phyloP scores from a whole-genome alignment of 2,329 filamentous ascomycete genomes.

The Sporothrix inflata region DNA sequence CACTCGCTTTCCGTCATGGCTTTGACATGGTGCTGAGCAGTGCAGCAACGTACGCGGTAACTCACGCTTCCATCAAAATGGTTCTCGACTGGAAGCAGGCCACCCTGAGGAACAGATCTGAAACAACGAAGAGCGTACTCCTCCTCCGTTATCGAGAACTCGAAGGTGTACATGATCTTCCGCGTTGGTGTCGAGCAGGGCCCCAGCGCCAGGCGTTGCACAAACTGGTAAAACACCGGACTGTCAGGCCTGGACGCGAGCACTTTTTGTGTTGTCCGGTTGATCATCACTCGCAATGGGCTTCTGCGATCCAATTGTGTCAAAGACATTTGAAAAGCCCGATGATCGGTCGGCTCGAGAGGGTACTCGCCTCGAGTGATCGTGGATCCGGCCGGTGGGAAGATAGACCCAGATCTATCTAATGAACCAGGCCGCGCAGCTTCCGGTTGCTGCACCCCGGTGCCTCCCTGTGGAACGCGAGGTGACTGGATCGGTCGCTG shows the following conservation, averaged over 20 bases:
- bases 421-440: neutral
- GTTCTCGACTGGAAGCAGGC: slow-evolving; percentile 44
- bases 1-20: slow-evolving; percentile 56
- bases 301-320: slow-evolving; percentile 55
- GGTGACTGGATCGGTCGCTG: no score
- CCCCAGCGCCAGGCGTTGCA: slow-evolving; percentile 54
- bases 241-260: slow-evolving; percentile 10
- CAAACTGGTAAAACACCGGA: slow-evolving; percentile 59
- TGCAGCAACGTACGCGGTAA: slow-evolving; percentile 71
- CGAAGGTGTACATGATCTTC: slow-evolving; percentile 47
- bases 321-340: slow-evolving; percentile 49
- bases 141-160: slow-evolving; percentile 50
- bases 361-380: slow-evolving; percentile 46
- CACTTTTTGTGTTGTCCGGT: slow-evolving; percentile 3
- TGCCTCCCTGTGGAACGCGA: neutral
- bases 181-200: slow-evolving; percentile 48
- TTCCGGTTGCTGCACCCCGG: neutral
- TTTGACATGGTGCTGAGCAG: slow-evolving; percentile 31
- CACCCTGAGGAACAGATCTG: slow-evolving; percentile 37
- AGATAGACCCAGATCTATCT: slow-evolving; percentile 1
- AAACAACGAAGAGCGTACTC: slow-evolving; percentile 44
- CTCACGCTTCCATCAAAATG: slow-evolving; percentile 59
- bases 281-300: slow-evolving; percentile 48
- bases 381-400: slow-evolving; percentile 35
- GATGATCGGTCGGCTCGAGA: slow-evolving; percentile 46